Evolutionary conservation across 768 basidiomycete genomes (phyloP).

Genomic region (Tylopilus cervinicoccineus): DNA sequence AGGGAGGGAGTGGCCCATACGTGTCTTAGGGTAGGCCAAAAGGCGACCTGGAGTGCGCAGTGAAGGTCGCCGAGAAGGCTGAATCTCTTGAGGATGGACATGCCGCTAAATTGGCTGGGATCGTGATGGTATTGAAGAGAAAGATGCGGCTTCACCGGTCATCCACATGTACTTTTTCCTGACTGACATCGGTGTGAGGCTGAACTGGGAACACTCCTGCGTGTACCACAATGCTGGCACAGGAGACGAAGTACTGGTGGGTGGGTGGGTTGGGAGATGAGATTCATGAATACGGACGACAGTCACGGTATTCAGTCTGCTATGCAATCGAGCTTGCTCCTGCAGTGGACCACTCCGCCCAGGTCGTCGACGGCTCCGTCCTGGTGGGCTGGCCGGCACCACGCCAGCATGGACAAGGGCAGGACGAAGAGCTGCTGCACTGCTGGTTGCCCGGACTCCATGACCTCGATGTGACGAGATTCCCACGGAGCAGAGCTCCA

Average conservation of each 20-base stretch:
- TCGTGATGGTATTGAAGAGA: constrained; percentile 3
- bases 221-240: neutral
- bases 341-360: neutral
- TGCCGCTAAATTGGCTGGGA: neutral
- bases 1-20: constrained; percentile 41
- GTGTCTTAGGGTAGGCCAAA: constrained; percentile 44
- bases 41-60: constrained; percentile 33
- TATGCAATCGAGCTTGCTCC: too few species aligned
- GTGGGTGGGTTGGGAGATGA: neutral
- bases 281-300: too few species aligned
- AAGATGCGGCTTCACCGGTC: too few species aligned
- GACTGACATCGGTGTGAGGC: neutral
- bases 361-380: neutral
- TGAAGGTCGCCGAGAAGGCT: constrained; percentile 41
- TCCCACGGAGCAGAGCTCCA: neutral
- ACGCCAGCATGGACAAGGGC: neutral
- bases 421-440: neutral
- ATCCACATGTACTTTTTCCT: neutral
- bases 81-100: constrained; percentile 25
- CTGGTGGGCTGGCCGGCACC: neutral
- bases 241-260: neutral
- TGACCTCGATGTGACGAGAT: neutral
- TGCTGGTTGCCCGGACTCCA: too few species aligned
- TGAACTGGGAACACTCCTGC: constrained; percentile 1
- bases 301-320: neutral